Conservation (phyloP, 306 rosid species). For the Pyrus bretschneideri region DNA sequence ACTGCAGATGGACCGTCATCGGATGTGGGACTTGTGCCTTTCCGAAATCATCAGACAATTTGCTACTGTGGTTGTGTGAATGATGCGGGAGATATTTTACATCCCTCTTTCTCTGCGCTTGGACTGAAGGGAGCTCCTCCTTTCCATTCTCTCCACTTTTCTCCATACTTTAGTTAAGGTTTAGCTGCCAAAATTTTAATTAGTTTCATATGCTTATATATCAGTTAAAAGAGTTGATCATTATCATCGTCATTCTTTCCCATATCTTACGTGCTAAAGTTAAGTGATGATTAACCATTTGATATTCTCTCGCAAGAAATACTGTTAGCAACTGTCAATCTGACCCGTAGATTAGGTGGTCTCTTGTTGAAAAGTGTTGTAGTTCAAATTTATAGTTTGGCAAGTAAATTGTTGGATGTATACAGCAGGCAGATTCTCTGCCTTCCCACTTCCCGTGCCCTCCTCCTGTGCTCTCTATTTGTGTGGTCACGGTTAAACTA, state of each 20-base stretch:
- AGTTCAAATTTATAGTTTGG: neutral
- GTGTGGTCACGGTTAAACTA: too few relatives aligned
- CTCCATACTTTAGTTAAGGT: neutral
- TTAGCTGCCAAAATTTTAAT: neutral
- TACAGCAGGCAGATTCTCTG: too few relatives aligned
- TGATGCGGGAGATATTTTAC: conserved; percentile 55
- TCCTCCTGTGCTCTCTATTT: too few relatives aligned
- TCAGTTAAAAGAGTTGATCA: too few relatives aligned
- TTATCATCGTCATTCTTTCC: too few relatives aligned
- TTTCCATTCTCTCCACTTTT: conserved; percentile 7
- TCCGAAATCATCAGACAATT: neutral
- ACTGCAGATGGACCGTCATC: too few relatives aligned
- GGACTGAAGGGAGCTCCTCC: conserved; percentile 73
- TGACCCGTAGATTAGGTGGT: neutral
- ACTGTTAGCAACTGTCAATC: neutral
- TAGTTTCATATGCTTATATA: neutral
- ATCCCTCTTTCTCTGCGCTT: conserved; percentile 50
- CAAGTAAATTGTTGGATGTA: neutral
- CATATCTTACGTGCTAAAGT: neutral
- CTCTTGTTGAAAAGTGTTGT: neutral
- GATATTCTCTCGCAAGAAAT: neutral
- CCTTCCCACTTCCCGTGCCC: too few relatives aligned
- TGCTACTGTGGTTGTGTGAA: conserved; percentile 49
- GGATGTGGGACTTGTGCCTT: too few relatives aligned
- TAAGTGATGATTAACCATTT: neutral